Evolutionary conservation across 768 basidiomycete species (phyloP).

Genomic region (Phanerodontia chrysosporium): DNA sequence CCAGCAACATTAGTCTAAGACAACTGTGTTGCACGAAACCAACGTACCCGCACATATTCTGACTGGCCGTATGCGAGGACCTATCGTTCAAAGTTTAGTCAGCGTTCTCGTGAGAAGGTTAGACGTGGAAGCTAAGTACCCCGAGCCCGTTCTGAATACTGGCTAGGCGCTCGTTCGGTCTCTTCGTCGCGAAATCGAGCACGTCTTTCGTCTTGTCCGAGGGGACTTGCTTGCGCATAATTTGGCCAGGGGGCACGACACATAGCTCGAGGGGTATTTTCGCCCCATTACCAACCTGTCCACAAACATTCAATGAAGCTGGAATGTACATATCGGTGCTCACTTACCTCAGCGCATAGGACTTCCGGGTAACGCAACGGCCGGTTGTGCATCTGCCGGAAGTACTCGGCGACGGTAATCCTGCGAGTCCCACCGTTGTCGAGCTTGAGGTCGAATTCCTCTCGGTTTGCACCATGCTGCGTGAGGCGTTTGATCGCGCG

Average conservation of each 20-base stretch:
- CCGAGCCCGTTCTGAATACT: slow-evolving; percentile 52
- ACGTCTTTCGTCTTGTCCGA: slow-evolving; percentile 60
- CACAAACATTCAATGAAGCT: neutral
- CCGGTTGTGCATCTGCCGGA: slow-evolving; percentile 46
- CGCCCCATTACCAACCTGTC: slow-evolving; percentile 57
- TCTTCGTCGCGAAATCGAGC: slow-evolving; percentile 64
- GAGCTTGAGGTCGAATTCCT: slow-evolving; percentile 48
- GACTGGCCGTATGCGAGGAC: slow-evolving; percentile 59
- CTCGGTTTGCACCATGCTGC: slow-evolving; percentile 39
- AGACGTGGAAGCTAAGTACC: slow-evolving; percentile 37
- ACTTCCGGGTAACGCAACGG: slow-evolving; percentile 57
- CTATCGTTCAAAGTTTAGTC: slow-evolving; percentile 11
- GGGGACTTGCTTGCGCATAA: slow-evolving; percentile 69
- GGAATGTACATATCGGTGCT: neutral
- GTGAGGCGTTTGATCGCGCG: slow-evolving; percentile 63
- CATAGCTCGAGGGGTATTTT: slow-evolving; percentile 68
- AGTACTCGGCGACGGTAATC: slow-evolving; percentile 62
- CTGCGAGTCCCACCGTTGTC: slow-evolving; percentile 43
- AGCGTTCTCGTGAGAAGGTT: no score
- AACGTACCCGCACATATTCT: slow-evolving; percentile 52
- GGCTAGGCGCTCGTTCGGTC: slow-evolving; percentile 50
- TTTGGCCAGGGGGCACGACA: slow-evolving; percentile 56
- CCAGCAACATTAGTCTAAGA: no score
- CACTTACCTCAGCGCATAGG: slow-evolving; percentile 60
- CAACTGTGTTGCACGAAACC: no score